A percentile compares a stretch with the other conserved stretches of the same genome.
Evolutionary conservation across 352 stramenopile genomes (phyloP).

Genomic region (Phytopythium kandeliae): DNA sequence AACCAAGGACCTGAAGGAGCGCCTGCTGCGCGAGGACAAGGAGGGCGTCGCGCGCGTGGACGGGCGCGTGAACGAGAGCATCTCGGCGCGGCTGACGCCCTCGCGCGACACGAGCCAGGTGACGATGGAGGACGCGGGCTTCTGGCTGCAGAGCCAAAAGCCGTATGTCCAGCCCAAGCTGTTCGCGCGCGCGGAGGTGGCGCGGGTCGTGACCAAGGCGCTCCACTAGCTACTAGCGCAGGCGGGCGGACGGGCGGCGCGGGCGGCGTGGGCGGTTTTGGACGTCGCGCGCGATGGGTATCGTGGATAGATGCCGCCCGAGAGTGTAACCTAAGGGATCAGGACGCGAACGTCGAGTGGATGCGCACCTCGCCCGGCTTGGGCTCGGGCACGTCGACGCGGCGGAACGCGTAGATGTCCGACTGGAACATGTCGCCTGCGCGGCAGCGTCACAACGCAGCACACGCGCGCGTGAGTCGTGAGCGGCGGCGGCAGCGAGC

Average conservation of each 20-base stretch:
- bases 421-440: slow-evolving; percentile 41
- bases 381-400: slow-evolving; percentile 31
- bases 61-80: slow-evolving; percentile 80
- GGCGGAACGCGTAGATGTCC: slow-evolving; percentile 72
- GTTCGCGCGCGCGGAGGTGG: slow-evolving; percentile 75
- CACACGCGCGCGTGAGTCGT: no score
- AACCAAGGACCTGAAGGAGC: slow-evolving; percentile 78
- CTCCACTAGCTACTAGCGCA: no score
- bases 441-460: slow-evolving; percentile 10
- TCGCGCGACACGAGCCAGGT: slow-evolving; percentile 65
- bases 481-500: not conserved
- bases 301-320: slow-evolving; percentile 2
- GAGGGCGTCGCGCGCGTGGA: slow-evolving; percentile 62
- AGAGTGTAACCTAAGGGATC: slow-evolving; percentile 1
- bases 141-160: slow-evolving; percentile 81
- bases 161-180: slow-evolving; percentile 79
- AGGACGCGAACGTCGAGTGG: slow-evolving; percentile 65
- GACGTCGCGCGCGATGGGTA: not conserved
- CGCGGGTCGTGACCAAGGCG: slow-evolving; percentile 79
- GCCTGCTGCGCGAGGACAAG: slow-evolving; percentile 72
- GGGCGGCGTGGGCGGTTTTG: no score
- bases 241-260: no score
- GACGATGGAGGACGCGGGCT: slow-evolving; percentile 76
- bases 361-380: slow-evolving; percentile 47
- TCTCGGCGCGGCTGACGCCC: slow-evolving; percentile 37